Base-by-base conservation (phyloP, 1,284 basidiomycete species). In the Tausonia pullulans region DNA sequence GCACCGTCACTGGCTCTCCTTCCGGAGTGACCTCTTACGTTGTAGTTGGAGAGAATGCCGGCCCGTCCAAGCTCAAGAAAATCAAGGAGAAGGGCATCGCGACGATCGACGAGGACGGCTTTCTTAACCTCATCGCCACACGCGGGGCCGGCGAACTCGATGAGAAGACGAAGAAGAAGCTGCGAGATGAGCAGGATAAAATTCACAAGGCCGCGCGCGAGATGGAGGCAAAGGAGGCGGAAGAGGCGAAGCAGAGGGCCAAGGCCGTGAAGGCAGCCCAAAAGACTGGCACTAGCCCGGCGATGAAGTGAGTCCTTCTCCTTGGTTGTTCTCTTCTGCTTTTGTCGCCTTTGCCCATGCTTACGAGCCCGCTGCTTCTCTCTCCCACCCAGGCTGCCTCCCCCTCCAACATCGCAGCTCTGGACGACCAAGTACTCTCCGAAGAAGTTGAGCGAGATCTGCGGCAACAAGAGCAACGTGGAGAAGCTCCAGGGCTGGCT, bases 401-500 rank as follows among this genome's bases (percentile, higher is more conserved):
- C 81, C 0, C 66, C 65, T 5, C 58, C 74, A 0, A 73, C 72
- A 5, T 71, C 76, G 5, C 89, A 93, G 73, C 80, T 98, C 1
- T 98, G 96, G 96, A 98, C 96, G 43, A 87, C 87, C 48, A 87
- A 93, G 46, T 99, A 99, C 73, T 94, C 95, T 0, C 95, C 96
- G 0, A 83, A 85, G 69, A 82, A 80, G 11, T 69, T 94, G 65
- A 49, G 43, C 48, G 57, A 66, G 45, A 83, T 98, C 39, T 97
- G 94, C 67, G 96, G 96, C 4, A 98, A 98, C 79, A 97, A 97
- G 77, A 81, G 83, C 0, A 82, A 86, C 53, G 85, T 98, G 1
- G 93, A 96, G 74, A 94, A 93, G 73, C 78, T 98, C 27, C 84
- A 85, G 63, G 78, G 78, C 16, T 98, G 95, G 95, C 78, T 98